Base-by-base conservation (phyloP, 2,329 filamentous ascomycete genomes). In the Byssoonygena ceratinophila region DNA sequence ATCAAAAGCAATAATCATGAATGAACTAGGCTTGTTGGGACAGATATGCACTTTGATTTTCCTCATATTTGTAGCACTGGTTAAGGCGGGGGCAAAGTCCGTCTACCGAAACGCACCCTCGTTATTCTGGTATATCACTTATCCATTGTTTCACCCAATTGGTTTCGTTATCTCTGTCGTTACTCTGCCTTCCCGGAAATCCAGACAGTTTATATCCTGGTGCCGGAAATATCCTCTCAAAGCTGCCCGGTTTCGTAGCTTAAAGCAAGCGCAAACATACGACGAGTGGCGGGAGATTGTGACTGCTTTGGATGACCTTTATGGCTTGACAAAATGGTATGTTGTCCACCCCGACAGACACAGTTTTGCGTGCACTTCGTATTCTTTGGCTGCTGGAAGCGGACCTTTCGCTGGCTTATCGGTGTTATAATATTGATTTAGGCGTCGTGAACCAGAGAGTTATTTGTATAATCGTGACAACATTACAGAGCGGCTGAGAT, bases 281-380 rank as follows among this genome's bases (percentile, higher is more conserved):
- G 86, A 92, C 63, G 84, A 92, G 64, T 96, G 89, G 88, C 84
- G 91, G 64, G 82, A 83, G 58, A 82, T 84, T n/a, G 87, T 89
- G 1, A 78, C 85, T 57, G 80, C 86, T 61, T 77, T 95, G n/a
- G 90, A 95, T 67, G 83, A 84, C 61, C 74, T 87, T 16, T 75
- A 89, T n/a, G 83, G 83, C 39, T 80, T 89, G 59, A 87, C 94
- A 68, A 68, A 89, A 56, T 95, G 87, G 87, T 86, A 71, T 54
- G 69, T 58, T 29, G 22, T 23, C 39, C 8, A 25, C 18, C 57
- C 11, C 18, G 36, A 4, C 39, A 31, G 39, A 3, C n/a, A 4
- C 11, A 2, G 12, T 20, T 39, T 11, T n/a, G 27, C 12, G 8
- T 9, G 8, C 1, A 11, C n/a, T 45, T 9, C 11, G 2, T 11